Conservation (phyloP, 164 flowering plant species). For the Liquidambar formosana region DNA sequence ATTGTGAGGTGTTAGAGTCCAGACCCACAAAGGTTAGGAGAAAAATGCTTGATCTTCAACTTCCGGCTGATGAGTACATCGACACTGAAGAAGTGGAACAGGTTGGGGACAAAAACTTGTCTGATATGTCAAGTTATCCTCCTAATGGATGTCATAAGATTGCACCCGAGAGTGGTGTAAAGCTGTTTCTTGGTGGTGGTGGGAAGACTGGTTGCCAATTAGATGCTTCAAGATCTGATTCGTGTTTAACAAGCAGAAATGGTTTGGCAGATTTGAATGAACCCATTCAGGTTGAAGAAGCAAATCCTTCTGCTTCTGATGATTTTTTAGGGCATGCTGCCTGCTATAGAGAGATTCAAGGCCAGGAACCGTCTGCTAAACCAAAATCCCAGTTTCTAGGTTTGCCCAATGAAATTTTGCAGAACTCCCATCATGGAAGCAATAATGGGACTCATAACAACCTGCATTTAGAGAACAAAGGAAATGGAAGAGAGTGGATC, state of each 20-base stretch:
- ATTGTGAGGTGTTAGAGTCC: conserved; percentile 48
- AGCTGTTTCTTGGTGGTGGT: conserved; percentile 30
- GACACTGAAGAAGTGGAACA: conserved; percentile 63
- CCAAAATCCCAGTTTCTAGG: conserved; percentile 21
- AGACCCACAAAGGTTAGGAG: conserved; percentile 60
- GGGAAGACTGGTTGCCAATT: conserved; percentile 22
- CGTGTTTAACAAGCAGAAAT: conserved; percentile 19
- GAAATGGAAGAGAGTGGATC: conserved; percentile 34
- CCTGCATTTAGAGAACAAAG: conserved; percentile 19
- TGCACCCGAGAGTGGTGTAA: conserved; percentile 29
- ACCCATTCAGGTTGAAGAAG: conserved; percentile 63
- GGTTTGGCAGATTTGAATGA: conserved; percentile 76
- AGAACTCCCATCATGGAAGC: conserved; percentile 19
- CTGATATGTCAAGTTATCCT: conserved; percentile 22
- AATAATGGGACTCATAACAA: conserved; percentile 16
- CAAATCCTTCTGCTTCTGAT: conserved; percentile 31
- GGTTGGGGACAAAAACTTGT: conserved; percentile 26
- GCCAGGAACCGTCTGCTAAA: conserved; percentile 21
- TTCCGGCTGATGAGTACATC: conserved; percentile 82
- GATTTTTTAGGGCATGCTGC: conserved; percentile 30
- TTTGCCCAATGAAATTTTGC: conserved; percentile 22
- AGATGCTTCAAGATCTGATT: conserved; percentile 33
- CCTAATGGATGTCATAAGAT: conserved; percentile 23
- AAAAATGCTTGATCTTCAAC: conserved; percentile 77
- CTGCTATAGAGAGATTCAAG: conserved; percentile 22